Evolutionary conservation across 192 early-diverging fungal species (phyloP), one percentile per base, ranked within the genome.

Genomic region (Phycomyces blakesleeanus): DNA sequence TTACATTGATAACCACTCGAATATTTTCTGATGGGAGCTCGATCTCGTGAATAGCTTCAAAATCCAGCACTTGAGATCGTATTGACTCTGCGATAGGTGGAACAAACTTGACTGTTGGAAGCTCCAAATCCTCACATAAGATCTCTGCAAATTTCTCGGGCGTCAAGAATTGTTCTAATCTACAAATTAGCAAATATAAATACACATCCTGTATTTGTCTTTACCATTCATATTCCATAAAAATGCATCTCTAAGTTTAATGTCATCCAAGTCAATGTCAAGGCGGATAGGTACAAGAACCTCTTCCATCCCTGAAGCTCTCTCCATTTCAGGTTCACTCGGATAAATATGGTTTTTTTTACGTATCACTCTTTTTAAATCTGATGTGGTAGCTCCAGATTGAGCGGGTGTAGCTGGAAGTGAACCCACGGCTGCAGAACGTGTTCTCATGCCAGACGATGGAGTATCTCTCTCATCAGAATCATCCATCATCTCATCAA

Each of bases 201-300:
- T 34, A 34, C 29, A 34, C 29, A 7, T 34, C 29, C n/a, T n/a
- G n/a, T 34, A 34, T 34, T 7, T 7, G 7, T 7, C 2, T 52
- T 24, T 72, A 88, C 87, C 88, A 65, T 95, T 88, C 55, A 93
- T 80, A 64, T 97, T 97, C 95, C 95, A 97, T 22, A 89, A 84
- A 74, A 97, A 97, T 16, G 87, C 81, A 61, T 97, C 95, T 25
- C 92, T 81, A 55, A 96, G 71, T 51, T 91, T 91, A 58, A 88
- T 78, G 41, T 91, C 91, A 44, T 93, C 91, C 0, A 91, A 67
- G 74, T 97, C 95, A 73, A 96, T 70, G 68, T 97, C 93, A n/a
- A 97, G 70, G 11, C 91, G 80, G 29, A 97, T 95, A 7, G 95
- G 95, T 0, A 97, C 91, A 14, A 97, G 69, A 14, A 82, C 70